Evolutionary conservation across 495 filamentous ascomycete genomes (phyloP), one percentile per base, ranked within the genome.

Genomic region (Umbilicaria muhlenbergii): DNA sequence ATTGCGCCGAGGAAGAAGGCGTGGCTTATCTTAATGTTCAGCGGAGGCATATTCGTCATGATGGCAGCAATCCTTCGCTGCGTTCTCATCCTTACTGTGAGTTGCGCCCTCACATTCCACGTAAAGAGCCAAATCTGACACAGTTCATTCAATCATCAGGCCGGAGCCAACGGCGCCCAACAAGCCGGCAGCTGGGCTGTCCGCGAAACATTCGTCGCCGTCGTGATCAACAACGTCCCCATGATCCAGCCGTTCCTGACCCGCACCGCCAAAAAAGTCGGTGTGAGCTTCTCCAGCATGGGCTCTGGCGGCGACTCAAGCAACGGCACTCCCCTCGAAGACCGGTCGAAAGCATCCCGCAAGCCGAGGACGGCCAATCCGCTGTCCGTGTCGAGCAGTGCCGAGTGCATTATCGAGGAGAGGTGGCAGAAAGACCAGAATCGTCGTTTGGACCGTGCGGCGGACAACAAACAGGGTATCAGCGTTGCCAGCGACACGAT

Each of bases 121-220:
- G 5, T 10, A 28, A 28, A 28, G 6, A 1, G 2, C 4, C 8
- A 1, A 6, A 28, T 3, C 24, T 28, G 24, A 28, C 24, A 36
- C 32, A 4, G 19, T n/a, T n/a, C 14, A 28, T 11, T 12, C 34
- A n/a, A 11, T 12, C 3, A 42, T 33, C 24, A 68, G 65, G 59
- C 62, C 35, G 64, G 64, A 19, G 62, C 63, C 17, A 65, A 72
- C 51, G 62, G 61, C 42, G 69, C 70, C 40, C 53, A 64, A 32
- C 65, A 75, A 62, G 71, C 71, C 7, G 73, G 74, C 34, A 67
- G 64, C 59, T 80, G 75, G 75, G 73, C 75, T 39, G 68, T 71
- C 47, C 73, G 75, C 39, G 75, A 78, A 48, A 75, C 73, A 32
- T 78, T 80, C 48, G 70, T 78, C 39, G 73, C 71, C 2, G 65